Base-by-base conservation (phyloP, 768 basidiomycete genomes). In the Psilocybe subaeruginosa region DNA sequence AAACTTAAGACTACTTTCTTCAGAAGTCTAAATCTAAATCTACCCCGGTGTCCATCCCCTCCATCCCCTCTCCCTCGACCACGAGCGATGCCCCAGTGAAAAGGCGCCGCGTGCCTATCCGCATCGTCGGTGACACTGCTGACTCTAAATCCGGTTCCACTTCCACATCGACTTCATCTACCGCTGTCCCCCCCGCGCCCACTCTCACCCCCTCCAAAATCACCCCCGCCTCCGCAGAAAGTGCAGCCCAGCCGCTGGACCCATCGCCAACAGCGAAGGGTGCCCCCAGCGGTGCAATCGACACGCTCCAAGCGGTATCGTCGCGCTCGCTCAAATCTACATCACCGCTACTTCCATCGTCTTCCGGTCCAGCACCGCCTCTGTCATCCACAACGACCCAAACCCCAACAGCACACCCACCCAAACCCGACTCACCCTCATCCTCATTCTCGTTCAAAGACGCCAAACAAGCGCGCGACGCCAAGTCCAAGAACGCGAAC, bases 101-200 rank as follows among this genome's bases (percentile, higher is more conserved):
- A 68, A 80, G 85, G 27, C 80, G 87, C 45, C 83, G 88, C 17
- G 78, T 91, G 9, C 90, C 90, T 0, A 90, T 90, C 39, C 76
- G 79, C 46, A 85, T 89, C 27, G 71, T 89, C 3, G 86, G 88
- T 29, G 63, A 73, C 4, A 56, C 70, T 11, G 53, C 54, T 0
- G 35, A 62, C 5, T 19, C 53, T 30, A 33, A 51, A 3, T 43
- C 58, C n/a, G 30, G 27, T n/a, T 29, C 60, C 6, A 23, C 56
- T 19, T 7, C 58, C 6, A 19, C 37, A 14, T 2, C 54, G 6
- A 17, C 11, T 0, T 11, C 33, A 35, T 35, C 33, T 2, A 35
- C 33, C 33, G 33, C 33, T 3, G 0, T 11, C 4, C 11, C 33
- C 33, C 0, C 33, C 33, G 33, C 33, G 6, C 6, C 33, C 33